phyloP scores from a whole-genome alignment of 2,329 filamentous ascomycete species.

The Hypocreales sp. region DNA sequence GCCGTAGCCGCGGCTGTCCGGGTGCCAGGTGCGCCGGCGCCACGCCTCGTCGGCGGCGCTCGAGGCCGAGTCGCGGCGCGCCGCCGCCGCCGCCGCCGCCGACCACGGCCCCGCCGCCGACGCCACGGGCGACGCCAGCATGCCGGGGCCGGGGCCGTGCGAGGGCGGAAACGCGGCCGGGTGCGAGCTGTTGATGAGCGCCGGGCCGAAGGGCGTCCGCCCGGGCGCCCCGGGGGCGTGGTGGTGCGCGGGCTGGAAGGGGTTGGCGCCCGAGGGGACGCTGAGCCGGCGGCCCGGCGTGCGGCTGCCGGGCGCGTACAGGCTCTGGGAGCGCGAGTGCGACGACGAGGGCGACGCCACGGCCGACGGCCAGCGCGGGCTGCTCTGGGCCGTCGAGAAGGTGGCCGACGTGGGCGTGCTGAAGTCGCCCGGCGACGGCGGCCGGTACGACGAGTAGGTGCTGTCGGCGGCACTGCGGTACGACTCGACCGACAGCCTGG shows the following conservation, averaged over 20 bases:
- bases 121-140: constrained; percentile 49
- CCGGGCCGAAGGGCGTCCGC: constrained; percentile 36
- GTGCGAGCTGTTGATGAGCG: constrained; percentile 39
- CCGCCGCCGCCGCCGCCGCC: constrained; percentile 39
- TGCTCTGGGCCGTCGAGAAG: constrained; percentile 62
- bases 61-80: constrained; percentile 46
- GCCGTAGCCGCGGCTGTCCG: constrained; percentile 51
- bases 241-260: constrained; percentile 53
- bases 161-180: constrained; percentile 35
- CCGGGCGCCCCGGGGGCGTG: constrained; percentile 25
- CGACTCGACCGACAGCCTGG: constrained; percentile 52
- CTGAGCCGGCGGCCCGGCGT: constrained; percentile 64
- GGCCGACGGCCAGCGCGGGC: constrained; percentile 55
- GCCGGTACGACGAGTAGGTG: constrained; percentile 43
- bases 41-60: constrained; percentile 57
- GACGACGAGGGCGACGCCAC: constrained; percentile 59
- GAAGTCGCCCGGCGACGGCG: constrained; percentile 56
- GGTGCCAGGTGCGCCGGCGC: constrained; percentile 83
- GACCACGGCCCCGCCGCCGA: constrained; percentile 19
- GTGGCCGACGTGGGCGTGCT: constrained; percentile 75
- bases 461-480: constrained; percentile 49
- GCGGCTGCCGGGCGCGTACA: constrained; percentile 49
- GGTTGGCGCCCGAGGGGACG: constrained; percentile 60
- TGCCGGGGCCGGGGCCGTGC: constrained; percentile 44
- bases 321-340: constrained; percentile 54